A percentile compares a stretch with the other conserved stretches of the same genome.
Evolutionary conservation across 2,329 filamentous ascomycete genomes (phyloP).

Genomic region (Fusarium sp.): DNA sequence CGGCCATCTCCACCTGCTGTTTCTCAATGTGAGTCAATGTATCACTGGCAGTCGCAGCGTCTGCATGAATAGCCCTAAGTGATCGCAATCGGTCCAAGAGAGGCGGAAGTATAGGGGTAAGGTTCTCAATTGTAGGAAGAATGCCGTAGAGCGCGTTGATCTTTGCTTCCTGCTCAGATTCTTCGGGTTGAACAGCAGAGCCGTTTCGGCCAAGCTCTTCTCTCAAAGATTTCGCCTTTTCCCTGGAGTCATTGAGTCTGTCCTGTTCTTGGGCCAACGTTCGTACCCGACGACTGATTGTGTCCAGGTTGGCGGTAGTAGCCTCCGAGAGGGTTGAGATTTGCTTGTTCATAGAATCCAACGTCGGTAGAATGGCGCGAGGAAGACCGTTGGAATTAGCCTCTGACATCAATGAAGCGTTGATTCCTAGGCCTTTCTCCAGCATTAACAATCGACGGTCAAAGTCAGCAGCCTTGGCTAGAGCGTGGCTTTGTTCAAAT

Average conservation of each 20-base stretch:
- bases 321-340: conserved; percentile 79
- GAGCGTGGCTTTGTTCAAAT: conserved; percentile 75
- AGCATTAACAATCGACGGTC: conserved; percentile 82
- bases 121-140: conserved; percentile 85
- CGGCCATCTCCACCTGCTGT: conserved; percentile 82
- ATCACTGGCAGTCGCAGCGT: conserved; percentile 83
- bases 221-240: conserved; percentile 70
- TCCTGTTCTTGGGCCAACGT: conserved; percentile 79
- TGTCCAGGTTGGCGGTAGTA: conserved; percentile 78
- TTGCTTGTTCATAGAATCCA: conserved; percentile 84
- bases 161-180: conserved; percentile 81
- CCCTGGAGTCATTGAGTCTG: conserved; percentile 73
- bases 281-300: conserved; percentile 75
- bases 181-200: conserved; percentile 56
- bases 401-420: conserved; percentile 74
- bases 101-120: conserved; percentile 86
- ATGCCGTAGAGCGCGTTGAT: conserved; percentile 93
- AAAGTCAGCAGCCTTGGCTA: conserved; percentile 88
- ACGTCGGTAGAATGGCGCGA: conserved; percentile 81
- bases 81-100: conserved; percentile 88
- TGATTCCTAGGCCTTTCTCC: conserved; percentile 84
- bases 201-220: conserved; percentile 66
- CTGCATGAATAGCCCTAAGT: conserved; percentile 84
- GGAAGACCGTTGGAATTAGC: conserved; percentile 67
- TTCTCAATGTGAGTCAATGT: conserved; percentile 82